Evolutionary conservation across 306 rosid species (phyloP).

Genomic region (Notholithocarpus densiflorus): DNA sequence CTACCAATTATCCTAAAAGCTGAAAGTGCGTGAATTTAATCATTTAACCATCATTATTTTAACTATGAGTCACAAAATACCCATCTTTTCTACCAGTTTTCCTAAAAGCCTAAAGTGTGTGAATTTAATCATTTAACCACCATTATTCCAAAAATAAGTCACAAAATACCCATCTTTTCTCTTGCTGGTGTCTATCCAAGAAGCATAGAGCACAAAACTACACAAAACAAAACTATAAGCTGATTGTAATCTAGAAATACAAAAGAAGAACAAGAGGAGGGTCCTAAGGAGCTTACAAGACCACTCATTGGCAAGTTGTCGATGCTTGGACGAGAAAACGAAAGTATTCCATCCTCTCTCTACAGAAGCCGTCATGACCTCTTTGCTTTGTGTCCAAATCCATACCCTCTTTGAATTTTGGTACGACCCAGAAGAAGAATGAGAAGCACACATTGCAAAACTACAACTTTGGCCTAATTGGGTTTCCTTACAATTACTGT

Average conservation of each 20-base stretch:
- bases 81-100: neutral
- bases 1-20: too few species aligned
- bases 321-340: slow-evolving; percentile 47
- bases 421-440: slow-evolving; percentile 21
- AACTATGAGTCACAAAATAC: neutral
- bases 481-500: slow-evolving; percentile 12
- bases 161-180: neutral
- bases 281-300: slow-evolving; percentile 49
- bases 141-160: too few species aligned
- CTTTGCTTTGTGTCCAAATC: slow-evolving; percentile 72
- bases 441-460: slow-evolving; percentile 32
- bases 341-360: slow-evolving; percentile 92
- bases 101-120: too few species aligned
- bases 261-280: neutral
- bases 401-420: slow-evolving; percentile 65
- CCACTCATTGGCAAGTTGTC: slow-evolving; percentile 67
- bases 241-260: neutral
- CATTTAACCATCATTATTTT: too few species aligned
- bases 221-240: neutral
- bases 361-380: slow-evolving; percentile 82
- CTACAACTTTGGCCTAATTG: slow-evolving; percentile 18
- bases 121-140: too few species aligned
- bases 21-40: too few species aligned
- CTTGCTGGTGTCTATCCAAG: neutral
- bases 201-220: neutral